phyloP scores from a whole-genome alignment of 169 alveolate genomes.

The Eimeria acervulina region DNA sequence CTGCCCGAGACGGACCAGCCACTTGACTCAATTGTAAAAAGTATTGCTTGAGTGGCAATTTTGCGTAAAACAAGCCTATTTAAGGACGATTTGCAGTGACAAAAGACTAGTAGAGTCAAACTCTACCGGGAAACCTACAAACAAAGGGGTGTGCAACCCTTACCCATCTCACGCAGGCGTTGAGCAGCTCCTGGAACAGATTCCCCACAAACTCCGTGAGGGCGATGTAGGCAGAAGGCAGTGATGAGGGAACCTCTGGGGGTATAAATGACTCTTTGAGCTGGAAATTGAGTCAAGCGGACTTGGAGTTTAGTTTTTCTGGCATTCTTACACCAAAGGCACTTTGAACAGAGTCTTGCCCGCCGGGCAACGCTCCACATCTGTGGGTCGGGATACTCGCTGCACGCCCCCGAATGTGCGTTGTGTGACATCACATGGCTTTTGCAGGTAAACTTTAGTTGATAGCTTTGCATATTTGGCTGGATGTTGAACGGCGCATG shows the following conservation, averaged over 20 bases:
- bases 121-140: background rate
- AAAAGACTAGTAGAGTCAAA: background rate
- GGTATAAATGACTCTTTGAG: background rate
- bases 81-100: background rate
- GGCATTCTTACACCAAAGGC: background rate
- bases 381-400: conserved; percentile 19
- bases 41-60: background rate
- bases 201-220: background rate
- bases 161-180: background rate
- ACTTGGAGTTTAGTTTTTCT: background rate
- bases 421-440: background rate
- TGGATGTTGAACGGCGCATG: background rate
- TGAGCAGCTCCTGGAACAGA: conserved; percentile 9
- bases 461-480: background rate
- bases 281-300: background rate
- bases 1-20: conserved; percentile 14
- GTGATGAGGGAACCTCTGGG: background rate
- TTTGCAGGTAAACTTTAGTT: background rate
- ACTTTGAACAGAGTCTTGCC: background rate
- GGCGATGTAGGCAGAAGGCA: background rate
- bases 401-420: conserved; percentile 36
- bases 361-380: background rate
- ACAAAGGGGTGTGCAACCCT: background rate
- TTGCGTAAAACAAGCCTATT: background rate
- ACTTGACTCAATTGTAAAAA: background rate